A percentile compares a stretch with the other conserved stretches of the same genome.
phyloP scores from a whole-genome alignment of 23 red algal genomes.

The Gracilariopsis chorda region DNA sequence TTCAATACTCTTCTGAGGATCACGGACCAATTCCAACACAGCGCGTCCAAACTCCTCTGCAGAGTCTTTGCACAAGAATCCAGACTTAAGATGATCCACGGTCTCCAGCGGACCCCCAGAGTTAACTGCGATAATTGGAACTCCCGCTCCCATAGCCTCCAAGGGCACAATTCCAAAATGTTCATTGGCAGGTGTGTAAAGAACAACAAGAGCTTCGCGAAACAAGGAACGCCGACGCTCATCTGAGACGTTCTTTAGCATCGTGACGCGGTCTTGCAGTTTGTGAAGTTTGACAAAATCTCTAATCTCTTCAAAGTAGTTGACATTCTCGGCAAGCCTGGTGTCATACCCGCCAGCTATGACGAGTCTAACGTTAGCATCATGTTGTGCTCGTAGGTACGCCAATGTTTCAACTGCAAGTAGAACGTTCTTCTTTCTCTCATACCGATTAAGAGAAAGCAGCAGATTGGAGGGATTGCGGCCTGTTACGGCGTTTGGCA shows the following conservation, averaged over 20 bases:
- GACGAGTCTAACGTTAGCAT: conserved; percentile 32
- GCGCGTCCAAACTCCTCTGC: conserved; percentile 60
- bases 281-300: background rate
- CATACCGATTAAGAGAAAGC: conserved; percentile 92
- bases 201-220: conserved; percentile 27
- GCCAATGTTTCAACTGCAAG: conserved; percentile 70
- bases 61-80: conserved; percentile 61
- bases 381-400: background rate
- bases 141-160: conserved; percentile 85
- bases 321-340: conserved; percentile 82
- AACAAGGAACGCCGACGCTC: conserved; percentile 38
- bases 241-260: conserved; percentile 78
- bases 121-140: conserved; percentile 80
- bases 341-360: conserved; percentile 91
- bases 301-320: conserved; percentile 41
- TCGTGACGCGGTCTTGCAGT: background rate
- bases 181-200: conserved; percentile 90
- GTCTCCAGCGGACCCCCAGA: conserved; percentile 87
- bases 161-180: conserved; percentile 99
- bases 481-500: background rate
- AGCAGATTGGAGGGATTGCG: background rate
- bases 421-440: conserved; percentile 89
- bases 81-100: conserved; percentile 76
- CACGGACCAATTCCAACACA: background rate
- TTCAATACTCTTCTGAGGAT: background rate